Base-by-base conservation (phyloP, 202 grass and related monocot genomes). In the Setaria viridis region DNA sequence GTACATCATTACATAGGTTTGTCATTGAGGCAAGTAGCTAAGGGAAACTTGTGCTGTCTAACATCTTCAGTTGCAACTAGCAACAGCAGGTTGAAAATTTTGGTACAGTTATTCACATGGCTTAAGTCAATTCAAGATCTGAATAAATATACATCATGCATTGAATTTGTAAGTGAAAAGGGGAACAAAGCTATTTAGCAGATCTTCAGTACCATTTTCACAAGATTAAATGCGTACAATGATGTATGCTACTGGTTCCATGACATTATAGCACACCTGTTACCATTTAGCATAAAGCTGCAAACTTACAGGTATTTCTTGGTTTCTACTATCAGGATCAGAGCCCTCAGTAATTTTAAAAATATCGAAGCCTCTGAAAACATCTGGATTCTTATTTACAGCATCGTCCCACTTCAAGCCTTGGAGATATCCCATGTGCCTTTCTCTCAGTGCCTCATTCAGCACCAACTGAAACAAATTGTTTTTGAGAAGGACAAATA, bases 351-450 rank as follows among this genome's bases (percentile, higher is more conserved):
- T 65, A 9, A 19, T 5, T 29, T 86, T 78, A 60, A 73, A 78
- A 19, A 78, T 17, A 41, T 74, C 33, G 39, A 97, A 91, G 16
- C 67, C 76, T 47, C 84, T 87, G 72, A 84, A 94, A 58, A 79
- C 86, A 46, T 67, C 48, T 82, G 90, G 90, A 11, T 89, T 94
- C 37, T 80, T 77, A 70, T 62, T 87, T 76, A 90, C 82, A 32
- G 92, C 86, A 50, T 91, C 86, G 11, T 84, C 80, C 51, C 87
- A 82, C 67, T 80, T 97, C 86, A 94, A 54, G 9, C 94, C 94
- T 70, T 97, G 90, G 54, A 94, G 88, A 79, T 92, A 79, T 51
- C 86, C 92, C 47, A 94, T 89, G 62, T 94, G 83, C 59, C 92
- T 94, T 58, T 97, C 94, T 81, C 94, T 85, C 21, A 91, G 50